Evolutionary conservation across 257 asterid genomes (phyloP), one percentile per base, ranked within the genome.

Genomic region (Parsonsia alboflavescens): DNA sequence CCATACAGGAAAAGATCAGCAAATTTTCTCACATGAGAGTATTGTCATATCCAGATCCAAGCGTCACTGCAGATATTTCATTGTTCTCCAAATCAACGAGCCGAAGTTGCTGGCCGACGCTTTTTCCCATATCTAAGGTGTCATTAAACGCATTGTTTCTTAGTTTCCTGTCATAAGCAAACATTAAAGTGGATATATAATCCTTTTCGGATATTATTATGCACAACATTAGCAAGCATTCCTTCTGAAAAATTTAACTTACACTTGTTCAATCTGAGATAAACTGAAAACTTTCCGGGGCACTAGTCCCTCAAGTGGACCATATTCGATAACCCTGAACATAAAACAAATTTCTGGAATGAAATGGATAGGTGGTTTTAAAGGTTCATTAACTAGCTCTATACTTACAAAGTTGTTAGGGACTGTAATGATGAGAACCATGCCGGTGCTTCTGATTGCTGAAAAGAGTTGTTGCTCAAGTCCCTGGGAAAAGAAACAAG

Each of bases 231-330:
- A 12, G 17, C 36, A 67, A 22, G 3, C 48, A 42, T 54, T 6
- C 19, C 5, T 7, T 36, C n/a, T 72, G 1, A 41, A 28, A 15
- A 7, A 41, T 58, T 17, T 62, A 75, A 87, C 97, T 84, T 85
- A 92, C 99, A 94, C 97, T 94, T 92, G 97, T 82, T 90, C 89
- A 80, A 94, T 84, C 80, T 89, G 92, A 66, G 97, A 92, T 79
- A 90, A 86, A 74, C 82, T 82, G 86, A 94, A 90, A 53, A 90
- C 76, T 63, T 75, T 87, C 79, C 84, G 80, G 44, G 97, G 97
- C 75, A 94, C 82, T 0, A 85, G 30, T 85, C 99, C 99, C 79
- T 85, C 82, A 22, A 94, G 71, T 16, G 96, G 87, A 75, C 99
- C 99, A 42, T 86, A 85, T 76, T 94, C 99, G 7, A 90, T 85